Conservation (phyloP, 2,329 filamentous ascomycete species). For the Celoporthe dispersa region DNA sequence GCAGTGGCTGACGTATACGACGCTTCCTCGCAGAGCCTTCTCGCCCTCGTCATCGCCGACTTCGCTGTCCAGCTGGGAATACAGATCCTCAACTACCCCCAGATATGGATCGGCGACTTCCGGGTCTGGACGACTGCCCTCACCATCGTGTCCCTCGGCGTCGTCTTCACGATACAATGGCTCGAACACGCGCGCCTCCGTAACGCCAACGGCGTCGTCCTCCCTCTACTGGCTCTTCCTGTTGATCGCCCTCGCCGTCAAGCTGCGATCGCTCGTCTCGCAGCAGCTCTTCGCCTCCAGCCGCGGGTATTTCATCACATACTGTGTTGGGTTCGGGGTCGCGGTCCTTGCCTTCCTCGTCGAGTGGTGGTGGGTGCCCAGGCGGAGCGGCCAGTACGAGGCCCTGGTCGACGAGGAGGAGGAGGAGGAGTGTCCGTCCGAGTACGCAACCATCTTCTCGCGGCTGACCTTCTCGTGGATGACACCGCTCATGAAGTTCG, state of each 20-base stretch:
- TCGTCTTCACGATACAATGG: slow-evolving; percentile 83
- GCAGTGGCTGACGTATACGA: slow-evolving; percentile 22
- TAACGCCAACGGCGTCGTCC: slow-evolving; percentile 82
- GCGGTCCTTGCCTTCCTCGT: slow-evolving; percentile 72
- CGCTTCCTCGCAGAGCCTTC: slow-evolving; percentile 50
- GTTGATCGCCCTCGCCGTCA: slow-evolving; percentile 76
- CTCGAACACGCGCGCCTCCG: slow-evolving; percentile 82
- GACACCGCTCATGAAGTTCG: slow-evolving; percentile 96
- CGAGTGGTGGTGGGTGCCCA: slow-evolving; percentile 89
- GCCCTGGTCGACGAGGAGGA: slow-evolving; percentile 63
- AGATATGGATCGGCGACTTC: slow-evolving; percentile 79
- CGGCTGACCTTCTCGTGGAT: slow-evolving; percentile 96
- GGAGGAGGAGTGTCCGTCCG: slow-evolving; percentile 68
- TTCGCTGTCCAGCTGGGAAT: slow-evolving; percentile 74
- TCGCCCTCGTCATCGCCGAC: slow-evolving; percentile 70
- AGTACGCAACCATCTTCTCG: slow-evolving; percentile 94
- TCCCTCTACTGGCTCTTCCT: slow-evolving; percentile 94
- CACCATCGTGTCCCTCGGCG: slow-evolving; percentile 71
- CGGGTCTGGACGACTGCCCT: slow-evolving; percentile 80
- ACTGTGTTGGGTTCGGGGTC: slow-evolving; percentile 73
- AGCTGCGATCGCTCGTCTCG: slow-evolving; percentile 82
- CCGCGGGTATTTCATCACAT: slow-evolving; percentile 77
- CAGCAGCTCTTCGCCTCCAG: slow-evolving; percentile 71
- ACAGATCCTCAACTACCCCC: slow-evolving; percentile 72
- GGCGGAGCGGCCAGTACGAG: slow-evolving; percentile 67